phyloP scores from a whole-genome alignment of 2,329 filamentous ascomycete genomes.

The Diplodia sapinea region DNA sequence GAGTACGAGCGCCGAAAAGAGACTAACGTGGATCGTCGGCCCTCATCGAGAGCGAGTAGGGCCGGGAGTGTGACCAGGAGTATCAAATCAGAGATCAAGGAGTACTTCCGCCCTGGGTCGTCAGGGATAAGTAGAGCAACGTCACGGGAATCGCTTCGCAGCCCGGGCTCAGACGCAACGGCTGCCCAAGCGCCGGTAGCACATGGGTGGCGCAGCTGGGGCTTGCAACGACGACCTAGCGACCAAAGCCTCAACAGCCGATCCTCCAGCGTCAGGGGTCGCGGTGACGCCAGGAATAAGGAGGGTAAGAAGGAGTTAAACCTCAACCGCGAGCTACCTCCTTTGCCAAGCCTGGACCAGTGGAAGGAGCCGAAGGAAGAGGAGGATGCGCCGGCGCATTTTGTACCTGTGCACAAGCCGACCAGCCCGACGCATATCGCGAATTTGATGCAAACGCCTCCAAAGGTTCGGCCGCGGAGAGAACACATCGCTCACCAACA shows the following conservation, averaged over 20 bases:
- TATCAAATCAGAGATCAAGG: constrained; percentile 48
- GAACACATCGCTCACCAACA: constrained; percentile 22
- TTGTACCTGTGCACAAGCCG: constrained; percentile 12
- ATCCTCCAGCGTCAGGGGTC: constrained; percentile 33
- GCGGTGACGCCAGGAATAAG: constrained; percentile 35
- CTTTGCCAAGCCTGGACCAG: constrained; percentile 53
- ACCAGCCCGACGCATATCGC: constrained; percentile 32
- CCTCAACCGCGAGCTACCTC: constrained; percentile 56
- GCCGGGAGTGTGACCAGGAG: constrained; percentile 46
- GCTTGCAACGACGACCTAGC: constrained; percentile 44
- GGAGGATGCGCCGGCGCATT: constrained; percentile 33
- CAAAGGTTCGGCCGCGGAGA: constrained; percentile 18
- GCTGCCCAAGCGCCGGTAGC: constrained; percentile 31
- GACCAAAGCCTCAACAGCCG: constrained; percentile 40
- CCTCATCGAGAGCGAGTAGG: constrained; percentile 34
- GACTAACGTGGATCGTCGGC: constrained; percentile 35
- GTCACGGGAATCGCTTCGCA: constrained; percentile 44
- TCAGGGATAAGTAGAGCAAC: constrained; percentile 41
- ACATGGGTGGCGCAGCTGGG: constrained; percentile 49
- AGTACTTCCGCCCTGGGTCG: constrained; percentile 51
- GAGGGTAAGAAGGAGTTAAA: constrained; percentile 47
- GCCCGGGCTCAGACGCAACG: constrained; percentile 25
- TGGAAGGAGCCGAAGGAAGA: constrained; percentile 39
- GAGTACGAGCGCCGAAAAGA: constrained; percentile 50
- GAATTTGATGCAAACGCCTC: constrained; percentile 32